Percentiles rank a stretch among this genome's conserved stretches.
Evolutionary conservation across 441 rosid species (phyloP).

Genomic region (Erodium chrysanthum): DNA sequence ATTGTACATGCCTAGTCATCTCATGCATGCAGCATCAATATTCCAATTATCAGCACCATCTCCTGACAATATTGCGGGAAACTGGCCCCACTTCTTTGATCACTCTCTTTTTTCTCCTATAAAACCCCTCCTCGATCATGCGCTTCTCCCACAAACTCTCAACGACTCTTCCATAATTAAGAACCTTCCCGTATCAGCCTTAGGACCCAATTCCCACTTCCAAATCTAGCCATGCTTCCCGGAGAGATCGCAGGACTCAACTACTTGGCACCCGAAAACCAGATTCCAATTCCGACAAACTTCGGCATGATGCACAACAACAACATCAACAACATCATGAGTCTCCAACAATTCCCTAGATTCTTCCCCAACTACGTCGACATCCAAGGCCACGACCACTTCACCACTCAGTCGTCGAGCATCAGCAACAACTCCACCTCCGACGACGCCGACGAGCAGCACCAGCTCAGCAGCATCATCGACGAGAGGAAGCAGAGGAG

Average conservation of each 20-base stretch:
- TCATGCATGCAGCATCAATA: conserved; percentile 12
- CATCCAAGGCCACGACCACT: conserved; percentile 20
- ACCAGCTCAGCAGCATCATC: conserved; percentile 39
- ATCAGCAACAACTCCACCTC: conserved; percentile 66
- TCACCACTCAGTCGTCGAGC: conserved; percentile 26
- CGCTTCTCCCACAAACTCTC: conserved; percentile 22
- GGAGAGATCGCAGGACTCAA: conserved; percentile 36
- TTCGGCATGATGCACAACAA: conserved; percentile 18
- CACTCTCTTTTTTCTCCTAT: conserved; percentile 28
- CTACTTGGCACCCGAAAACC: conserved; percentile 34
- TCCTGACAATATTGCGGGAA: background rate
- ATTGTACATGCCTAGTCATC: background rate
- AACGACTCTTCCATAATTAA: conserved; percentile 13
- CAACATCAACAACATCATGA: conserved; percentile 12
- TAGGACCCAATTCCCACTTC: background rate
- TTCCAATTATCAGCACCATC: conserved; percentile 14
- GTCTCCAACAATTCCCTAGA: too few species aligned
- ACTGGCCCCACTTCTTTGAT: too few species aligned
- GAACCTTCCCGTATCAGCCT: background rate
- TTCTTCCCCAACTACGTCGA: conserved; percentile 28
- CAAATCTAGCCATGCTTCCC: too few species aligned
- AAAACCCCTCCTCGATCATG: conserved; percentile 30
- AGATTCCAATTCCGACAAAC: conserved; percentile 27
- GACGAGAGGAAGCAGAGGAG: conserved; percentile 64
- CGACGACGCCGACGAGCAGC: conserved; percentile 53